phyloP scores from a whole-genome alignment of 2,329 filamentous ascomycete species.

The Neofusicoccum parvum region DNA sequence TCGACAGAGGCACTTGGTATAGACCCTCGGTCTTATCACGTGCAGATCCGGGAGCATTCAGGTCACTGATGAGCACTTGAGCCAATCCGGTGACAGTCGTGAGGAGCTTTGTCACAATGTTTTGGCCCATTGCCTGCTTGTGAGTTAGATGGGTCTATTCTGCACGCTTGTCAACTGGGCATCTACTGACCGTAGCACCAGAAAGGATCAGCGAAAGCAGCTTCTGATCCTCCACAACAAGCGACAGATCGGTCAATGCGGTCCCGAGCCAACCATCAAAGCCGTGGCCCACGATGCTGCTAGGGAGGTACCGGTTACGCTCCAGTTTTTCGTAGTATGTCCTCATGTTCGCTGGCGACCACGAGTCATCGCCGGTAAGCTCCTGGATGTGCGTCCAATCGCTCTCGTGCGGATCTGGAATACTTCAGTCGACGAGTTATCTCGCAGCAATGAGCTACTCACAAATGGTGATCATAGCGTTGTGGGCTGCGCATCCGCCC shows the following conservation, averaged over 20 bases:
- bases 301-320: constrained; percentile 54
- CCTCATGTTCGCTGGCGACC: constrained; percentile 61
- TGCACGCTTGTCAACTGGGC: neutral
- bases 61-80: constrained; percentile 52
- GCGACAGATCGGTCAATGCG: constrained; percentile 48
- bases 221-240: constrained; percentile 56
- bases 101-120: constrained; percentile 25
- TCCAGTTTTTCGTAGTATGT: constrained; percentile 59
- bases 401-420: constrained; percentile 52
- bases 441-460: neutral
- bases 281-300: constrained; percentile 53
- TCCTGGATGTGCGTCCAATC: constrained; percentile 62
- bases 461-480: constrained; percentile 61
- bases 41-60: constrained; percentile 41
- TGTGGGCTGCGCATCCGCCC: constrained; percentile 63
- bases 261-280: constrained; percentile 57
- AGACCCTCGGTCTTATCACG: constrained; percentile 50
- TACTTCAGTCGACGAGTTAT: neutral
- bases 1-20: constrained; percentile 57
- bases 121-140: constrained; percentile 42
- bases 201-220: constrained; percentile 57
- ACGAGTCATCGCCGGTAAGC: constrained; percentile 63
- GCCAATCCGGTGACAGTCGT: constrained; percentile 46
- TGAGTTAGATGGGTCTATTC: neutral
- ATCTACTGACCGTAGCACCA: constrained; percentile 48